These are phyloP conservation scores for Viola pubescens DNA, from an alignment of 441 rosid species.

Conservation along the genomic window DNA sequence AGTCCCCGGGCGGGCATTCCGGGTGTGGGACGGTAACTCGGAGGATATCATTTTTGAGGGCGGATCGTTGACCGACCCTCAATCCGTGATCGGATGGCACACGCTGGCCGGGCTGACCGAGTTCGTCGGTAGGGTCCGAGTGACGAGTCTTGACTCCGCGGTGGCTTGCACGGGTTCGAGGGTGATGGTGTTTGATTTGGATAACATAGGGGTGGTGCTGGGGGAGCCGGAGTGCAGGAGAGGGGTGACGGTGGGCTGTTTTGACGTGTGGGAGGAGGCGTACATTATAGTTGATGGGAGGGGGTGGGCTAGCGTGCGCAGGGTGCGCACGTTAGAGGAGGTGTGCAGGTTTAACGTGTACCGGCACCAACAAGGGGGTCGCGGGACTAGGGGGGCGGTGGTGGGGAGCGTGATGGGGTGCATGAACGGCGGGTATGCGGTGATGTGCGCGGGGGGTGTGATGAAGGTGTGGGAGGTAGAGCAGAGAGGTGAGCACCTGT, in stretches of 20 bases:
- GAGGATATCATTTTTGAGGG: slow-evolving; percentile 47
- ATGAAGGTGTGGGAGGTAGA: slow-evolving; percentile 60
- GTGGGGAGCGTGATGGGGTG: slow-evolving; percentile 69
- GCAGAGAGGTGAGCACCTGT: slow-evolving; percentile 24
- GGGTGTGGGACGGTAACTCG: slow-evolving; percentile 51
- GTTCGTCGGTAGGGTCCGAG: slow-evolving; percentile 55
- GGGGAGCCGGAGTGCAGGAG: slow-evolving; percentile 32
- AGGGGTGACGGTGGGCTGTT: slow-evolving; percentile 38
- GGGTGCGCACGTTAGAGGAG: slow-evolving; percentile 29
- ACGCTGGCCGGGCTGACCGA: slow-evolving; percentile 57
- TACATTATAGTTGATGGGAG: slow-evolving; percentile 43
- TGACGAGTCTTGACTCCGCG: slow-evolving; percentile 43
- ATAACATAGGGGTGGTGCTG: slow-evolving; percentile 42
- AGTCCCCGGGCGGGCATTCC: slow-evolving; percentile 63
- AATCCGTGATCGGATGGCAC: slow-evolving; percentile 73
- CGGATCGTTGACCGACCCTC: slow-evolving; percentile 55
- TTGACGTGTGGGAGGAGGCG: slow-evolving; percentile 39
- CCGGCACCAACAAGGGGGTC: no score
- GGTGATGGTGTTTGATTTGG: slow-evolving; percentile 41
- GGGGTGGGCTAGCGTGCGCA: slow-evolving; percentile 54
- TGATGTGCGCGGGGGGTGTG: slow-evolving; percentile 59
- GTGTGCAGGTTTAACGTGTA: slow-evolving; percentile 40
- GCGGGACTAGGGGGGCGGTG: slow-evolving; percentile 11
- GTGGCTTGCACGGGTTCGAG: slow-evolving; percentile 67
- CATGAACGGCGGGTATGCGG: slow-evolving; percentile 53